Evolutionary conservation across 148 eudicot genomes (phyloP), one percentile per base, ranked within the genome.

Genomic region (Vaccinium vitisidaea): DNA sequence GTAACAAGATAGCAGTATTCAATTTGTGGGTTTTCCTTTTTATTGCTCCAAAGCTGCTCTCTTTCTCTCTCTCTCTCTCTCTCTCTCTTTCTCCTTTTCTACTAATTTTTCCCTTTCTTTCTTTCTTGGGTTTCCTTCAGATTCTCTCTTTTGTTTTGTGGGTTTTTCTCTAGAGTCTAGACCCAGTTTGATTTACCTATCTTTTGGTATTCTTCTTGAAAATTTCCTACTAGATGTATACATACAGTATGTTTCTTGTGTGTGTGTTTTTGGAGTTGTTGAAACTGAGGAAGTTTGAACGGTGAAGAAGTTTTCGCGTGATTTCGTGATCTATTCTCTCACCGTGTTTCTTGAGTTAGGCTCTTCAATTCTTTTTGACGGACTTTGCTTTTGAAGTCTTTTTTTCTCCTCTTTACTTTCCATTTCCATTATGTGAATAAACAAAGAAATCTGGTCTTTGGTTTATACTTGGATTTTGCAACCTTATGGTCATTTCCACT

Each of bases 391-490:
- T 55, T 63, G 23, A 53, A 54, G 54, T 77, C 21, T 19, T 80
- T n/a, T 10, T n/a, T 65, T 9, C 0, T 53, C 39, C 50, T 13
- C 80, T 79, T 77, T 81, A 39, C 49, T 52, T 83, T 55, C 36
- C 10, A 8, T 50, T 83, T 32, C 43, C 12, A 8, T 27, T 36
- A 70, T 69, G 11, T 67, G 73, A 27, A n/a, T 63, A 63, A 81
- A 79, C 23, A 84, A 80, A 71, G 73, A 85, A 84, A 86, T 88
- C 82, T 84, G 87, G 88, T 90, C 88, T 76, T 39, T 52, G 86
- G 61, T 88, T 58, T 53, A 76, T 76, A 27, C 73, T 7, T 84
- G 54, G 84, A 79, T 85, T 54, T 88, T 85, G 70, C 54, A 21
- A 7, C n/a, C 23, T 12, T 80, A 8, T 70, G 75, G 46, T 73